Percentiles rank a stretch among this genome's conserved stretches.
Evolutionary conservation across 352 stramenopile genomes (phyloP).

Genomic region (Phytophthora boehmeriae): DNA sequence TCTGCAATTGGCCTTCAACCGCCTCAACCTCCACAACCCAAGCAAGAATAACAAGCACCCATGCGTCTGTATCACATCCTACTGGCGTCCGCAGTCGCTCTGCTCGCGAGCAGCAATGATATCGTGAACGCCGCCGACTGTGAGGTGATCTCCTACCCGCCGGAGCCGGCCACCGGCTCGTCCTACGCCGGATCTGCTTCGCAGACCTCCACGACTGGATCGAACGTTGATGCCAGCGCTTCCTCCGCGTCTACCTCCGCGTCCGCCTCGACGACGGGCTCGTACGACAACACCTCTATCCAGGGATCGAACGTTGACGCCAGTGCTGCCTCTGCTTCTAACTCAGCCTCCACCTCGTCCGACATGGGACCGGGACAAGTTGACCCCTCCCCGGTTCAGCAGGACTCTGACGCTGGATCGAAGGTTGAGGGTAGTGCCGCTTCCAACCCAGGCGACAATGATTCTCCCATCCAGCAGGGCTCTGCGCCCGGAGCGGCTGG

Average conservation of each 20-base stretch:
- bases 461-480: no score
- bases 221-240: slow-evolving; percentile 1
- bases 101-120: background rate
- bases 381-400: no score
- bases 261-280: background rate
- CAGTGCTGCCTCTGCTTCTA: background rate
- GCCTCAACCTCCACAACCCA: background rate
- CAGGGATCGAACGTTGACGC: background rate
- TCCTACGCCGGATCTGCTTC: background rate
- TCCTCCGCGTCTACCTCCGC: background rate
- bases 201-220: background rate
- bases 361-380: no score
- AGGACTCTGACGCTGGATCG: no score
- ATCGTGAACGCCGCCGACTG: background rate
- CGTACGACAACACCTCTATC: background rate
- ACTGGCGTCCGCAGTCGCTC: background rate
- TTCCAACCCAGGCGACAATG: no score
- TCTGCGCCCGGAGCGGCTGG: no score
- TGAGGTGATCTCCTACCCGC: background rate
- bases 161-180: background rate
- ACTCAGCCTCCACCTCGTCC: background rate
- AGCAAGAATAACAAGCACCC: background rate
- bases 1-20: slow-evolving; percentile 1
- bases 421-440: no score
- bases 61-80: slow-evolving; percentile 2